Base-by-base conservation (phyloP, 1,284 basidiomycete species). In the Rhodotorula sp. region DNA sequence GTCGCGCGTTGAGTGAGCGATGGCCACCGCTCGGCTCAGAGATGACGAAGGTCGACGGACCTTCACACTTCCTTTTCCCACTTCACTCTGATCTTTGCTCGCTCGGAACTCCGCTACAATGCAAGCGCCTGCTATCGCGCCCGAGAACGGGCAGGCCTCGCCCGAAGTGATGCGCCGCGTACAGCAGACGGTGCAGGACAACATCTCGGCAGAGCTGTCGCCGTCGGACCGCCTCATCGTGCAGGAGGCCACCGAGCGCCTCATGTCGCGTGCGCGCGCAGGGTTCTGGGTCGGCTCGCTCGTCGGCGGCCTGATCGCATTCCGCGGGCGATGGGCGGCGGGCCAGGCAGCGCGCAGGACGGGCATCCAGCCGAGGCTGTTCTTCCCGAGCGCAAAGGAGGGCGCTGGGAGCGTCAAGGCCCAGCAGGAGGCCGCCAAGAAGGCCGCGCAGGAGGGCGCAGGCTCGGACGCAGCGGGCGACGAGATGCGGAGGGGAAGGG, bases 251-350 rank as follows among this genome's bases (percentile, higher is more conserved):
- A 66, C 68, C 16, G 61, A 46, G 42, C 17, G 54, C 12, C 54
- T 64, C 49, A 58, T 72, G 12, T 49, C 48, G 19, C 58, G 64
- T 54, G 66, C 66, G 0, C 53, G 70, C 4, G 13, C 21, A 1
- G 70, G 70, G 0, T 72, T 72, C 64, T 72, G 65, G 65, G 7
- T 63, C 41, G 70, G 70, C 9, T 66, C 70, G 13, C n/a, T 68
- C 12, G 55, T 49, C 8, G 70, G 70, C 34, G 66, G 63, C 17
- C 42, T 60, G 23, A n/a, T 68, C 23, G 70, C 70, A 1, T 66
- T 72, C 52, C 56, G 70, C 14, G 54, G 49, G 8, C 63, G 70
- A 2, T 53, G 57, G 27, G 34, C 61, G 4, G 70, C 70, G 1
- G 70, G 70, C 0, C 53, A 64, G 21, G 50, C 42, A 3, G 70